phyloP scores from a whole-genome alignment of 495 filamentous ascomycete genomes.

The Neurospora pannonica region DNA sequence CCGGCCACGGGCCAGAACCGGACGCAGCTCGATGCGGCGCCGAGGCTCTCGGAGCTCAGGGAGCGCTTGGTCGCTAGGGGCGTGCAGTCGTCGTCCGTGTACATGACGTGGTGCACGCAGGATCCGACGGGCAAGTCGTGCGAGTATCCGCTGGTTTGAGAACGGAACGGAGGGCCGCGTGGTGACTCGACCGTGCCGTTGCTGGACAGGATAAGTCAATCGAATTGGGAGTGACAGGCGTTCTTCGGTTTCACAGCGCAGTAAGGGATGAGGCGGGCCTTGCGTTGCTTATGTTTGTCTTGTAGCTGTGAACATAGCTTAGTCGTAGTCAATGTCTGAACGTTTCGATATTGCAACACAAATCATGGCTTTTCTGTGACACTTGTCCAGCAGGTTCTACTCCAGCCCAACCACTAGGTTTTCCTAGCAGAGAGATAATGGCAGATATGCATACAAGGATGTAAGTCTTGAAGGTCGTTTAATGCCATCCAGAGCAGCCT shows the following conservation, averaged over 20 bases:
- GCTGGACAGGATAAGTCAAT: not conserved
- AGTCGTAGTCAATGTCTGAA: not conserved
- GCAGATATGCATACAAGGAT: no score
- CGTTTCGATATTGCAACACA: not conserved
- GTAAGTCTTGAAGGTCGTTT: no score
- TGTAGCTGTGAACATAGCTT: not conserved
- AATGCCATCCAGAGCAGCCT: not conserved
- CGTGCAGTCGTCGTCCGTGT: slow-evolving; percentile 47
- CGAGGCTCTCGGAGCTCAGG: slow-evolving; percentile 58
- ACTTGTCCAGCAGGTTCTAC: not conserved
- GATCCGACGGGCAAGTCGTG: slow-evolving; percentile 27
- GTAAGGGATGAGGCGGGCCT: not conserved
- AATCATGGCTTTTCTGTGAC: not conserved
- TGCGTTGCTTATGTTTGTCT: not conserved
- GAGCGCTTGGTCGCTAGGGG: slow-evolving; percentile 61
- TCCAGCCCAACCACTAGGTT: not conserved
- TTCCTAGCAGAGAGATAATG: not conserved
- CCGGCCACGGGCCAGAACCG: no score
- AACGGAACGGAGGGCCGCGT: not conserved
- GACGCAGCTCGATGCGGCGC: slow-evolving; percentile 53
- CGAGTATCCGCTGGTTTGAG: slow-evolving; percentile 6
- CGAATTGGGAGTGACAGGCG: not conserved
- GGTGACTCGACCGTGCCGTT: not conserved
- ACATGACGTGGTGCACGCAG: slow-evolving; percentile 47
- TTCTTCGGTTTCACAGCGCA: not conserved